Evolutionary conservation across 2,329 filamentous ascomycete species (phyloP), one percentile per base, ranked within the genome.

Genomic region (Apiospora marii): DNA sequence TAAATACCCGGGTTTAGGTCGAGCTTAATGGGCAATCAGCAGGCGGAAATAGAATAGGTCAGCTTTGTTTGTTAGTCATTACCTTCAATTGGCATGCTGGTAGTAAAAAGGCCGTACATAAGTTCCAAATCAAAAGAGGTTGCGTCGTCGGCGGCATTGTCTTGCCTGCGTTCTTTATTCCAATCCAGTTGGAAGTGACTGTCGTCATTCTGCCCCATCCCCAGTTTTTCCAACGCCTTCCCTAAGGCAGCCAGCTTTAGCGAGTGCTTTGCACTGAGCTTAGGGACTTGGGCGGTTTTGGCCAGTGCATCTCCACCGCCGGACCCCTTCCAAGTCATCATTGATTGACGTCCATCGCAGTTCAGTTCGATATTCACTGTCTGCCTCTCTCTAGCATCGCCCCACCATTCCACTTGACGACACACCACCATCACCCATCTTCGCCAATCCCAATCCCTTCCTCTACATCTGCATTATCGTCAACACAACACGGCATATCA

Each of bases 371-470:
- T 41, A 49, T 22, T 24, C 27, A 8, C 51, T 34, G 27, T 53
- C 49, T 51, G n/a, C 13, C 49, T 5, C 16, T 34, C 27, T 19
- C 53, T 37, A 22, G 34, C 53, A 34, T 61, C 53, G 27, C 27
- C 53, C 53, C 53, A 61, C 53, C 53, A 61, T 58, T 58, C 24
- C 51, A 8, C 27, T 30, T 34, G 30, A 61, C 53, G 30, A 61
- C 53, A 61, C 53, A 61, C 53, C 53, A 61, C 27, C 53, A 37
- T 61, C 53, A 22, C 53, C 53, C 53, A 30, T 19, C 27, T 34
- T 61, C 51, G 53, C 53, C 53, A 61, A 61, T 61, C 53, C 53
- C 53, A 22, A 37, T 61, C 53, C 53, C 30, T 61, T 61, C 16
- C 30, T 61, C 53, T n/a, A 37, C 53, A 4, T 19, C 27, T 61